Evolutionary conservation across 768 basidiomycete species (phyloP).

Genomic region (Boletus rufocinnamomeus): DNA sequence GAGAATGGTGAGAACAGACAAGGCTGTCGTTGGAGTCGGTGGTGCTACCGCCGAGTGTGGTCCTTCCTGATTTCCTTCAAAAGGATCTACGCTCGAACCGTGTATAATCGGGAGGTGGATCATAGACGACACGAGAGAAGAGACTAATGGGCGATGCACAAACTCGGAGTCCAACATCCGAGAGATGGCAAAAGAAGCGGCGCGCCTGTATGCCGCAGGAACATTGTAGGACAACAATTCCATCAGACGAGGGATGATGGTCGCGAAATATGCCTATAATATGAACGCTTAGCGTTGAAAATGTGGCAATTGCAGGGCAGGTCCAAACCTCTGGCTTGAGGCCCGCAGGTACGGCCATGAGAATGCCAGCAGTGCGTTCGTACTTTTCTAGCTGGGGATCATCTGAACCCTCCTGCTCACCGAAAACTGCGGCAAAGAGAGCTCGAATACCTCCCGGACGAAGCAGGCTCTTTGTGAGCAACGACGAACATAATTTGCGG

Average conservation of each 20-base stretch:
- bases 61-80: conserved; percentile 1
- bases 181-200: conserved; percentile 68
- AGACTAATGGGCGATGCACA: conserved; percentile 18
- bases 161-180: conserved; percentile 53
- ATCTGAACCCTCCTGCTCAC: conserved; percentile 54
- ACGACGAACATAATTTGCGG: conserved; percentile 56
- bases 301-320: neutral
- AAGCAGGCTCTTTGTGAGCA: conserved; percentile 71
- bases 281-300: conserved; percentile 3
- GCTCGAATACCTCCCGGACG: conserved; percentile 71
- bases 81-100: neutral
- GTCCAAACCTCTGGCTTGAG: conserved; percentile 54
- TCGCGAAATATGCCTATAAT: conserved; percentile 60
- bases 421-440: conserved; percentile 68
- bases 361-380: conserved; percentile 65
- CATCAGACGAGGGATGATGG: conserved; percentile 56
- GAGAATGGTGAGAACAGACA: conserved; percentile 56
- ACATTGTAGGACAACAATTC: conserved; percentile 44
- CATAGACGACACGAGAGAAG: conserved; percentile 43
- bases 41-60: neutral
- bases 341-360: conserved; percentile 61
- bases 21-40: conserved; percentile 40
- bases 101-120: conserved; percentile 56
- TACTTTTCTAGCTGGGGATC: conserved; percentile 67
- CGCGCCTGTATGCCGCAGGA: conserved; percentile 50